These are phyloP conservation scores for Lignosus rhinocerotis DNA, from an alignment of 1,284 basidiomycete genomes.

Conservation along the genomic window DNA sequence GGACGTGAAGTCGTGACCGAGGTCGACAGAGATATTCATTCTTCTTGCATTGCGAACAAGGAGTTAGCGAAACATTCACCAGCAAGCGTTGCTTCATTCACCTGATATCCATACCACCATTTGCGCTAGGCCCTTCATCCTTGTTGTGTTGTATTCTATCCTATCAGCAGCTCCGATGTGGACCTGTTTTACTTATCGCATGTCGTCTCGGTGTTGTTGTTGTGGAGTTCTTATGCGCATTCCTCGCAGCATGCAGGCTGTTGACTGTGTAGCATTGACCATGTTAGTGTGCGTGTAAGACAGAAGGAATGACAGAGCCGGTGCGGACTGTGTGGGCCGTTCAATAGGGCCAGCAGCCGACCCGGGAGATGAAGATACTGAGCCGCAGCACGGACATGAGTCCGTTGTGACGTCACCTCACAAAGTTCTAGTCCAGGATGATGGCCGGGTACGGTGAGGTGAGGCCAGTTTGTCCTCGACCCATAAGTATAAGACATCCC, in stretches of 20 bases:
- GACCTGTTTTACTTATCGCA: slow-evolving; percentile 12
- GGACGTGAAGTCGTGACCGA: slow-evolving; percentile 14
- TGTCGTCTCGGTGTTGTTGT: slow-evolving; percentile 7
- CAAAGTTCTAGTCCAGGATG: background rate
- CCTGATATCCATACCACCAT: slow-evolving; percentile 11
- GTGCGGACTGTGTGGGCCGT: too few species aligned
- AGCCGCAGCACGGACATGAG: too few species aligned
- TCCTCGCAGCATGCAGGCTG: background rate
- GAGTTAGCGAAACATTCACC: background rate
- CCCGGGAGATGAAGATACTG: background rate
- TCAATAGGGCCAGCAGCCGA: too few species aligned
- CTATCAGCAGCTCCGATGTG: slow-evolving; percentile 12
- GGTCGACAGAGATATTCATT: background rate
- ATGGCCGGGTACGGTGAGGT: too few species aligned
- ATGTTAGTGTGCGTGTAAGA: too few species aligned
- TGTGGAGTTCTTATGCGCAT: background rate
- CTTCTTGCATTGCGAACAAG: background rate
- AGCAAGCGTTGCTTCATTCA: background rate
- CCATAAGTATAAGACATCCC: background rate
- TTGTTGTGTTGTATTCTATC: slow-evolving; percentile 21
- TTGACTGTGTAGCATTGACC: background rate
- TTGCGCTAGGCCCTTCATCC: background rate
- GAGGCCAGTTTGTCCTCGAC: background rate
- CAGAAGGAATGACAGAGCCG: background rate
- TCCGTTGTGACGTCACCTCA: background rate